phyloP scores from a whole-genome alignment of 768 basidiomycete species.

The Rhodotorula paludigena region DNA sequence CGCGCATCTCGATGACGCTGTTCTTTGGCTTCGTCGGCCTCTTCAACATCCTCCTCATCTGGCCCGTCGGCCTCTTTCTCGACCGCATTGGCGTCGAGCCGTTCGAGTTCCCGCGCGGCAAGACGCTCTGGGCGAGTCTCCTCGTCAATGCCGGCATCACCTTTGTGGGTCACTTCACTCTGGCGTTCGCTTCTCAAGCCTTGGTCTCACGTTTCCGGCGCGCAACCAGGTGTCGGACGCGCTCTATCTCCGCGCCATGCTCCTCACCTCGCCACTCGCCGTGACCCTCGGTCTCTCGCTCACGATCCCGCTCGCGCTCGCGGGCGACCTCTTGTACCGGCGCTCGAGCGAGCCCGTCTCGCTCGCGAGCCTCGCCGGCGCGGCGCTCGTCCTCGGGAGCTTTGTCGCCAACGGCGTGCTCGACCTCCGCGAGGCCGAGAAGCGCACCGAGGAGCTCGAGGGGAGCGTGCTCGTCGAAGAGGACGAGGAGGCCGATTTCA shows the following conservation, averaged over 20 bases:
- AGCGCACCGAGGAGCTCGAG: not conserved
- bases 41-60: constrained; percentile 69
- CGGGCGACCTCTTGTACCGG: constrained; percentile 66
- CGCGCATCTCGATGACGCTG: constrained; percentile 62
- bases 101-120: constrained; percentile 64
- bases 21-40: constrained; percentile 85
- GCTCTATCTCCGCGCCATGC: constrained; percentile 80
- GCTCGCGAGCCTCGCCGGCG: constrained; percentile 61
- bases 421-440: constrained; percentile 44
- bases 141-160: constrained; percentile 56
- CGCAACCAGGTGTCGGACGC: constrained; percentile 45
- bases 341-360: constrained; percentile 14
- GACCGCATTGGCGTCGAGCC: constrained; percentile 66
- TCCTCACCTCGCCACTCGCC: constrained; percentile 91
- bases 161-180: constrained; percentile 16
- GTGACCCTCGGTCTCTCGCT: constrained; percentile 88
- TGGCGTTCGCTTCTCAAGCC: constrained; percentile 53
- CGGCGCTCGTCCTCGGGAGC: constrained; percentile 65
- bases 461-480: not conserved
- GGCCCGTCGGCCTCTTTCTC: constrained; percentile 72
- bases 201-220: not conserved
- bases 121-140: constrained; percentile 54
- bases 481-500: constrained; percentile 59
- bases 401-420: constrained; percentile 67
- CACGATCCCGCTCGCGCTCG: constrained; percentile 84